Base-by-base conservation (phyloP, 345 rosid species). In the Camelina hispida region DNA sequence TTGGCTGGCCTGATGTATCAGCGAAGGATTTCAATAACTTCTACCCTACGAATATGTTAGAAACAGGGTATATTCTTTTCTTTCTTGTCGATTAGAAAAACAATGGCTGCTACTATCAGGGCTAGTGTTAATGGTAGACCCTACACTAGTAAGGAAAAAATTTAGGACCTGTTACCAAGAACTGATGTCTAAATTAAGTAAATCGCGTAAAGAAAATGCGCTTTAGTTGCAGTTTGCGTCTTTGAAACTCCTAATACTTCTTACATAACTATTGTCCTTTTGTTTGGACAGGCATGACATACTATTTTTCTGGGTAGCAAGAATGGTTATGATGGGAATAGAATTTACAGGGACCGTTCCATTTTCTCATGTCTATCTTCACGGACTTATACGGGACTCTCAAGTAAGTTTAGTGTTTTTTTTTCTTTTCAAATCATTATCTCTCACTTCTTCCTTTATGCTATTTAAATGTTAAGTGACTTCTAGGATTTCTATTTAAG, bases 291-390 rank as follows among this genome's bases (percentile, higher is more conserved):
- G 98, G 87, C 98, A 94, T 85, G 98, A 94, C 79, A 94, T 94
- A 74, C 80, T 94, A 77, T 94, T 94, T 90, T 94, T 94, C 74
- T 94, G 98, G 98, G 98, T 94, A 50, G 98, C 98, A 79, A 91
- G 98, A 83, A 94, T 94, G 98, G 84, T 91, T 64, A 94, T 94
- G 97, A 94, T 94, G 98, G 98, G 98, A 78, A 84, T 94, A 71
- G 97, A 94, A 82, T 88, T 94, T 79, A 94, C 98, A 34, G 97
- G 98, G 74, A 90, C 82, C 16, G 95, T 88, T 78, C 98, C 98
- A 55, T 94, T 94, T 83, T 83, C 89, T 47, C 82, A 87, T 84
- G 86, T 94, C 69, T 91, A 90, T 80, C 97, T 94, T 69, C 98
- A 94, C 69, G 98, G 98, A 57, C 93, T 94, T 67, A 94, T 94